phyloP scores from a whole-genome alignment of 345 rosid species.

The Eutrema heterophyllum region DNA sequence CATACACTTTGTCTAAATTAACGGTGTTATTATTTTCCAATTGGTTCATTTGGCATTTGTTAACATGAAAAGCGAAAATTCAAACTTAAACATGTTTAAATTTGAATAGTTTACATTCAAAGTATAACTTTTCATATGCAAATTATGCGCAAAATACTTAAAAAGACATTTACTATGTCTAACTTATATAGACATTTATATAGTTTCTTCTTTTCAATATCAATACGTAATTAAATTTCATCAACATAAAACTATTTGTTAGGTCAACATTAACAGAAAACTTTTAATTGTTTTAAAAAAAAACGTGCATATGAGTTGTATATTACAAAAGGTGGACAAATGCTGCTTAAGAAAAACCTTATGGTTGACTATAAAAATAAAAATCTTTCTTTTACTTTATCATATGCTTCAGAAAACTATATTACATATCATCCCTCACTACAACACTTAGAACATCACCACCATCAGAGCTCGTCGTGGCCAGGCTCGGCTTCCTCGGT shows the following conservation, averaged over 20 bases:
- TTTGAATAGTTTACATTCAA: no score
- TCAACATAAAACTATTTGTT: background rate
- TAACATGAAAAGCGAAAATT: no score
- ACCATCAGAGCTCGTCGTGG: slow-evolving; percentile 29
- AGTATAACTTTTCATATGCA: background rate
- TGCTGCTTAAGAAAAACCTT: slow-evolving; percentile 6
- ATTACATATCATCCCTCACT: slow-evolving; percentile 23
- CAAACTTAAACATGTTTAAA: no score
- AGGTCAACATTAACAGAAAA: background rate
- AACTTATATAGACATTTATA: background rate
- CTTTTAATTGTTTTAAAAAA: background rate
- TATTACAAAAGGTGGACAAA: slow-evolving; percentile 14
- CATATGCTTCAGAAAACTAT: slow-evolving; percentile 35
- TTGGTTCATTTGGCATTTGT: no score
- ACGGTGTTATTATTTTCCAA: no score
- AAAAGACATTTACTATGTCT: background rate
- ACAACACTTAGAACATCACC: slow-evolving; percentile 10
- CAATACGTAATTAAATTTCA: background rate
- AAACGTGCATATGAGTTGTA: background rate
- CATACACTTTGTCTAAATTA: no score
- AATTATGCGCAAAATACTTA: background rate
- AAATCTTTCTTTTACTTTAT: background rate
- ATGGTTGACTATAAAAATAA: slow-evolving; percentile 6
- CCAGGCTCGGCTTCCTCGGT: slow-evolving; percentile 18
- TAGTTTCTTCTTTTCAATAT: background rate